These are phyloP conservation scores for Vaccinium vitisidaea DNA, from an alignment of 148 eudicot genomes.

Conservation along the genomic window DNA sequence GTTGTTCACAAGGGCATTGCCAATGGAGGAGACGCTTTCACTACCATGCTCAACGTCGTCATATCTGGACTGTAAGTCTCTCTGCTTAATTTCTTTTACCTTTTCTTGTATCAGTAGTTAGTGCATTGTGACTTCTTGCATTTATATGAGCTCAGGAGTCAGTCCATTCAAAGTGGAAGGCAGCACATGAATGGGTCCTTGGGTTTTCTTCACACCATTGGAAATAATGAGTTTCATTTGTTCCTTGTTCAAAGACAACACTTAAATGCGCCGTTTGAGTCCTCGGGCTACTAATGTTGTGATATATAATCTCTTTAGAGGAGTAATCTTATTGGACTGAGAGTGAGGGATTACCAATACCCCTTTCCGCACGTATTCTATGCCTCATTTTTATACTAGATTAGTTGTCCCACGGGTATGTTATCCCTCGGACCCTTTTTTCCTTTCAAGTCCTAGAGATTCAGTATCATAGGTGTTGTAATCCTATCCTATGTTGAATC, in stretches of 20 bases:
- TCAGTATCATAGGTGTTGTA: neutral
- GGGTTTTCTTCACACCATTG: neutral
- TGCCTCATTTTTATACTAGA: neutral
- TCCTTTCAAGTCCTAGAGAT: neutral
- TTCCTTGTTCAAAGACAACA: neutral
- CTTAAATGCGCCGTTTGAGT: neutral
- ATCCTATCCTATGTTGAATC: neutral
- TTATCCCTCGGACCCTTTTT: neutral
- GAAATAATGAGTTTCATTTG: neutral
- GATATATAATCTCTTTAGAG: neutral
- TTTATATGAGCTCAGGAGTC: no score
- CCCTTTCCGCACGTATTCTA: neutral
- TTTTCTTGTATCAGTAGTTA: neutral
- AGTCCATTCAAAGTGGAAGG: neutral
- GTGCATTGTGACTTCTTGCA: neutral
- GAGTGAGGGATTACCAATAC: no score
- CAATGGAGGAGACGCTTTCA: conserved; percentile 92
- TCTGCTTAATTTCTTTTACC: neutral
- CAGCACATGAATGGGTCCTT: neutral
- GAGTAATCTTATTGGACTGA: no score
- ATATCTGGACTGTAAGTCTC: conserved; percentile 89
- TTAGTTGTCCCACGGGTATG: neutral
- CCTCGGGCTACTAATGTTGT: neutral
- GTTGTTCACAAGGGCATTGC: conserved; percentile 75
- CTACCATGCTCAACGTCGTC: conserved; percentile 96